Conservation (phyloP, 257 asterid species). For the Lithospermum erythrorhizon region DNA sequence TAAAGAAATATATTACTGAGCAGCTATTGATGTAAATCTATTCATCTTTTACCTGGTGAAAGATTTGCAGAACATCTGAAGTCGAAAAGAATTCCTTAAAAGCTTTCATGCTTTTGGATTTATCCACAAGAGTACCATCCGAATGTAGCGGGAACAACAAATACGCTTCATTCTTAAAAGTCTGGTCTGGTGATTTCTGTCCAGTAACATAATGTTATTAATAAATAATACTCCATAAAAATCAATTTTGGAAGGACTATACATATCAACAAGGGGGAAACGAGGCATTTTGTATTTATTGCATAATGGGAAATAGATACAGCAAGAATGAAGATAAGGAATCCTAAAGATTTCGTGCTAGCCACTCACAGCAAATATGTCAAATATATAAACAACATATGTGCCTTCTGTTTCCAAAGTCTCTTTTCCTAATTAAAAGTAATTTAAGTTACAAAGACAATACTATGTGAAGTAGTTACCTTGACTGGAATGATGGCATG, state of each 20-base stretch:
- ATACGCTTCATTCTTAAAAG: constrained; percentile 96
- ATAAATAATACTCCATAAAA: constrained; percentile 2
- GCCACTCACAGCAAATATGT: too few relatives aligned
- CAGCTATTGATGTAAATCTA: neutral
- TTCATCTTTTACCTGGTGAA: constrained; percentile 62
- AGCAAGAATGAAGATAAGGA: too few relatives aligned
- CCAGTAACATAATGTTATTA: constrained; percentile 16
- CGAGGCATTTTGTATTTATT: too few relatives aligned
- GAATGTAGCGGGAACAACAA: constrained; percentile 86
- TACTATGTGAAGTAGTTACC: constrained; percentile 32
- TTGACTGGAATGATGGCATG: constrained; percentile 92
- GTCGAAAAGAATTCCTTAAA: constrained; percentile 87
- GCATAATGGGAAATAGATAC: too few relatives aligned
- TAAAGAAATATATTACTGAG: neutral
- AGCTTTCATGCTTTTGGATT: constrained; percentile 56
- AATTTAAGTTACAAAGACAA: constrained; percentile 1
- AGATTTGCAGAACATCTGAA: constrained; percentile 81
- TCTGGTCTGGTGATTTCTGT: constrained; percentile 72
- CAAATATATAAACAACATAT: neutral
- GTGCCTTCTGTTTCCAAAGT: neutral
- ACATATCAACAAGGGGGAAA: too few relatives aligned
- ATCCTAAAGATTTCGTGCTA: too few relatives aligned
- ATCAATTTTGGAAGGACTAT: constrained; percentile 3
- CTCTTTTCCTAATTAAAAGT: too few relatives aligned
- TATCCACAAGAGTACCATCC: constrained; percentile 88